These are phyloP conservation scores for Trametes cubensis DNA, from an alignment of 768 basidiomycete genomes.

Conservation along the genomic window DNA sequence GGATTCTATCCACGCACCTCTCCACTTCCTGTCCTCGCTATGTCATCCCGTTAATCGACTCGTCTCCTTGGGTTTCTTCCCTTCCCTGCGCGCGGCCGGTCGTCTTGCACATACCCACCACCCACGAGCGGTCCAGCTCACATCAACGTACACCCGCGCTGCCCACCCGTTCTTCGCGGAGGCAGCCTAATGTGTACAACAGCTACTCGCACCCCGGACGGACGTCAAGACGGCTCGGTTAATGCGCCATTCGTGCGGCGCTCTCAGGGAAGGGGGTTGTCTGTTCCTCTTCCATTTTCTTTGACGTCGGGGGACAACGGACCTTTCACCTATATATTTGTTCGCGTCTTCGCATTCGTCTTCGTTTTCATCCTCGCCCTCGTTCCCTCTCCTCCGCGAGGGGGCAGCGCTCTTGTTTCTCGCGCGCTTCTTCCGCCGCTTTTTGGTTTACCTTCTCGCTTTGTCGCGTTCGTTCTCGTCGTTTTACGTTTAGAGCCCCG, in stretches of 20 bases:
- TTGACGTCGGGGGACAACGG: neutral
- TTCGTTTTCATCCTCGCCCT: no score
- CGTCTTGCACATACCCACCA: constrained; percentile 10
- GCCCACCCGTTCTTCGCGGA: neutral
- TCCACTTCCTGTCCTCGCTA: neutral
- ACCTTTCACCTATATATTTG: no score
- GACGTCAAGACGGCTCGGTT: neutral
- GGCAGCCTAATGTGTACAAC: constrained; percentile 11
- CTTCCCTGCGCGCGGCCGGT: neutral
- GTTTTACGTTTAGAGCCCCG: neutral
- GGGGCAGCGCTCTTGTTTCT: neutral
- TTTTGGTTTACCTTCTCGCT: constrained; percentile 5
- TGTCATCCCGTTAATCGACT: constrained; percentile 2
- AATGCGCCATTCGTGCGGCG: neutral
- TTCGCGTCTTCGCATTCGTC: no score
- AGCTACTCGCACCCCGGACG: neutral
- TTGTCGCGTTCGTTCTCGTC: neutral
- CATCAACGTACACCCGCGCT: neutral
- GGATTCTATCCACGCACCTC: neutral
- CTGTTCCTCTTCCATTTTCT: neutral
- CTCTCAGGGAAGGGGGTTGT: constrained; percentile 2
- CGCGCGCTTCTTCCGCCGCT: neutral
- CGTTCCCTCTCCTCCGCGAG: neutral
- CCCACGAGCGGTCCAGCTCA: neutral
- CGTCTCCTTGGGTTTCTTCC: neutral